Conservation (phyloP, 129 eudicot species). For the Gnaphalium uliginosum region DNA sequence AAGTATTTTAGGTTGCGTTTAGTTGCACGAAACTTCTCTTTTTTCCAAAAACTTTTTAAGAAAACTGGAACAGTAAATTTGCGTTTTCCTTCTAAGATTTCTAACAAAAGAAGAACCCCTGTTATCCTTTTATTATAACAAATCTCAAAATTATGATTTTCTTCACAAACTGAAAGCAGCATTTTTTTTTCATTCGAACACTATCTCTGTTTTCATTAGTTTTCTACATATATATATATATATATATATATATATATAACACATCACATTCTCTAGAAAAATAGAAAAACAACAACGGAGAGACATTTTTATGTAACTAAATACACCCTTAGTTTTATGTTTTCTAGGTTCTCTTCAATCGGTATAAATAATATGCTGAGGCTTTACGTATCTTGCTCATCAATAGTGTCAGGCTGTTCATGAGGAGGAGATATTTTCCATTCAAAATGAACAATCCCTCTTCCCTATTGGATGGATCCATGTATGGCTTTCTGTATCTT, state of each 20-base stretch:
- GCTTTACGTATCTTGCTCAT: slow-evolving; percentile 22
- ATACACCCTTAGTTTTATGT: neutral
- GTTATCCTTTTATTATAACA: neutral
- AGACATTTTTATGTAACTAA: neutral
- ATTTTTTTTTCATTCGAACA: no score
- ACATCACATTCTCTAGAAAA: no score
- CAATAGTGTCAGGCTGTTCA: slow-evolving; percentile 67
- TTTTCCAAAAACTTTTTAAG: neutral
- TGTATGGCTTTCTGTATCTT: slow-evolving; percentile 44
- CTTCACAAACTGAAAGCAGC: no score
- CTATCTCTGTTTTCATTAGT: no score
- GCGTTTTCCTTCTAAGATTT: neutral
- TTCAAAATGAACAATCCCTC: slow-evolving; percentile 64
- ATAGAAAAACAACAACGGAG: no score
- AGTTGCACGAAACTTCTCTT: neutral
- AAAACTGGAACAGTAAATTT: neutral
- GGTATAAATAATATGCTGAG: neutral
- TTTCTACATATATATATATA: no score
- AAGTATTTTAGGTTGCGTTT: neutral
- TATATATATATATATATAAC: no score
- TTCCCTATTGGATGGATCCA: slow-evolving; percentile 85
- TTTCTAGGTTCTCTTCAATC: slow-evolving; percentile 13
- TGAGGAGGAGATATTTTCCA: slow-evolving; percentile 73
- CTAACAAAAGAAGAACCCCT: neutral
- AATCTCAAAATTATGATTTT: no score